Percentiles rank a stretch among this genome's conserved stretches.
Evolutionary conservation across 1,284 basidiomycete species (phyloP).

Genomic region (Cryptococcus sp.): DNA sequence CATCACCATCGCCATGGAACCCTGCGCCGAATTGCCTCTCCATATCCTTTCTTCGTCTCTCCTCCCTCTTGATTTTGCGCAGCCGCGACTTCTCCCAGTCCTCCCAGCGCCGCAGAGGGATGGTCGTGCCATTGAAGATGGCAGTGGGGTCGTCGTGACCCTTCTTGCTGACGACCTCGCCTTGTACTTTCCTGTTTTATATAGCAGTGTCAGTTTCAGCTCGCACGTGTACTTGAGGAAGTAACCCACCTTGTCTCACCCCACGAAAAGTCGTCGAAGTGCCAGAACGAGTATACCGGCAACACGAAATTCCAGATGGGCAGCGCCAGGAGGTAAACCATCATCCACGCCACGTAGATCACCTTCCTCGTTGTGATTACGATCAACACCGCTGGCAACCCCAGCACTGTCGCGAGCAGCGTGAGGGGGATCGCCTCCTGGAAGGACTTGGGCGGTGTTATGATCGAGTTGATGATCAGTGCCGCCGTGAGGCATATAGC

Average conservation of each 20-base stretch:
- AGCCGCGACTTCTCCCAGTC: constrained; percentile 98
- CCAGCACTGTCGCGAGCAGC: constrained; percentile 83
- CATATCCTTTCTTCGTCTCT: constrained; percentile 73
- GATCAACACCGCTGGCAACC: constrained; percentile 89
- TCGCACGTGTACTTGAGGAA: not conserved
- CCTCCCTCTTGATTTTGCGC: constrained; percentile 85
- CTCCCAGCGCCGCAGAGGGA: constrained; percentile 94
- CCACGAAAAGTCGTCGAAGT: constrained; percentile 96
- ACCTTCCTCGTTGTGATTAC: constrained; percentile 90
- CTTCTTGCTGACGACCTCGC: constrained; percentile 68
- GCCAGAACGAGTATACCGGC: constrained; percentile 96
- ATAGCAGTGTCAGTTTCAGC: constrained; percentile 74
- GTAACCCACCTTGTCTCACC: constrained; percentile 78
- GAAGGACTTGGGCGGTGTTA: constrained; percentile 79
- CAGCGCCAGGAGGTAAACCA: constrained; percentile 85
- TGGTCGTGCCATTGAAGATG: constrained; percentile 57
- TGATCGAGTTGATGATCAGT: constrained; percentile 75
- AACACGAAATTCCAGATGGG: constrained; percentile 95
- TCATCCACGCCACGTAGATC: constrained; percentile 96
- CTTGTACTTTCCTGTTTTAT: constrained; percentile 77
- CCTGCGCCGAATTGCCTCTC: constrained; percentile 61
- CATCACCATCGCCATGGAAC: constrained; percentile 35
- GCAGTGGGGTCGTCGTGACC: constrained; percentile 64
- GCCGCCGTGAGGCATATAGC: constrained; percentile 90
- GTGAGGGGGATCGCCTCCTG: constrained; percentile 91